Evolutionary conservation across 306 rosid species (phyloP).

Genomic region (Medicago lupulina): DNA sequence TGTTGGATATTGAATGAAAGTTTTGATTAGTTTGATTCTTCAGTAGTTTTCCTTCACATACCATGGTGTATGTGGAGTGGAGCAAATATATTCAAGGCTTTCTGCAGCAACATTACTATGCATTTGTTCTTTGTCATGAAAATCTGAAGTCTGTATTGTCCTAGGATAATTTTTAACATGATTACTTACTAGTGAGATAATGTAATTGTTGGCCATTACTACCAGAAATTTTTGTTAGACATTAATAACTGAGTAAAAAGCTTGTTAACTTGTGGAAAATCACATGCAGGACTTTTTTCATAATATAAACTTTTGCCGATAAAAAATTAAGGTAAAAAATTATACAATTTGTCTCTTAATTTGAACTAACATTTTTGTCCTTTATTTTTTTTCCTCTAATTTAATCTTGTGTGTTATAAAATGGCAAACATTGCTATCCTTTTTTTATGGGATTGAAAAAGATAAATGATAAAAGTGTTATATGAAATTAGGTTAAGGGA

Average conservation of each 20-base stretch:
- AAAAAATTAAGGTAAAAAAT: too few species aligned
- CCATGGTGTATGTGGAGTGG: slow-evolving; percentile 37
- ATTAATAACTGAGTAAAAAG: neutral
- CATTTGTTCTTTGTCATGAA: slow-evolving; percentile 39
- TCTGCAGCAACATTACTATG: slow-evolving; percentile 49
- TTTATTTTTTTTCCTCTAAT: too few species aligned
- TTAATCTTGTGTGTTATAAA: too few species aligned
- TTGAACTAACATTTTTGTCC: too few species aligned
- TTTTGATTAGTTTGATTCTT: slow-evolving; percentile 43
- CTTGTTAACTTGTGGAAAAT: neutral
- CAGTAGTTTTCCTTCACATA: slow-evolving; percentile 35
- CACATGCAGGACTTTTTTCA: neutral
- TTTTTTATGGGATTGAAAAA: too few species aligned
- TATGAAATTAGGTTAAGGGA: too few species aligned
- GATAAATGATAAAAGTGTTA: too few species aligned
- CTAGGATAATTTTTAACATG: slow-evolving; percentile 44
- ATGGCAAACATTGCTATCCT: too few species aligned
- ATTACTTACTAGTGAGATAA: slow-evolving; percentile 46
- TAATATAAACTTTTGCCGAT: too few species aligned
- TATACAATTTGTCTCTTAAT: too few species aligned
- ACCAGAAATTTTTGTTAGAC: slow-evolving; percentile 12
- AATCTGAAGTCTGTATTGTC: slow-evolving; percentile 40
- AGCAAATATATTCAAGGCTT: slow-evolving; percentile 44
- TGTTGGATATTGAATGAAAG: slow-evolving; percentile 43
- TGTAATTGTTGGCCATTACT: slow-evolving; percentile 35